Conservation (phyloP, 768 basidiomycete species). For the Collybiopsis luxurians region DNA sequence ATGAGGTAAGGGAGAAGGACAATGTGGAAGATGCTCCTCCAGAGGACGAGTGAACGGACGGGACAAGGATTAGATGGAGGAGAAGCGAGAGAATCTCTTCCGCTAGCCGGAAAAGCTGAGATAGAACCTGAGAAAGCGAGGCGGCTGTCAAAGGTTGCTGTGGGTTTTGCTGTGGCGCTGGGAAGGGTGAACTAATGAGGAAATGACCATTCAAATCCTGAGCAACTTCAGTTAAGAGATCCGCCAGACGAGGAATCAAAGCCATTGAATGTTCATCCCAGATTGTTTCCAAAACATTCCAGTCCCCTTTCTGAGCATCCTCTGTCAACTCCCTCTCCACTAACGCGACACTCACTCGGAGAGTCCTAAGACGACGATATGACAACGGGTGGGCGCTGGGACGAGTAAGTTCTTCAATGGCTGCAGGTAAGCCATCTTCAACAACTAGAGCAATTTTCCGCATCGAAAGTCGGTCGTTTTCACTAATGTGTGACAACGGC, state of each 20-base stretch:
- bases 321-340: constrained; percentile 49
- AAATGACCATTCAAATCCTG: constrained; percentile 57
- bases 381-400: constrained; percentile 50
- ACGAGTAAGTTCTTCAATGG: constrained; percentile 58
- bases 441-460: constrained; percentile 64
- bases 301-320: constrained; percentile 48
- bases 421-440: constrained; percentile 62
- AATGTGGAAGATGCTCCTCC: background rate
- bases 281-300: constrained; percentile 50
- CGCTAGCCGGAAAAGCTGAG: constrained; percentile 46
- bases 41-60: too few relatives aligned
- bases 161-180: background rate
- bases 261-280: constrained; percentile 63
- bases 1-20: constrained; percentile 36
- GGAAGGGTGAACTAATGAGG: constrained; percentile 27
- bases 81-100: constrained; percentile 55
- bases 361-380: constrained; percentile 47
- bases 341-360: constrained; percentile 64
- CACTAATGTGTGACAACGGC: constrained; percentile 60
- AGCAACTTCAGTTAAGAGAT: constrained; percentile 45
- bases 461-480: constrained; percentile 56
- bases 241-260: constrained; percentile 53
- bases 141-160: background rate
- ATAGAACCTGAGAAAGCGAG: background rate
- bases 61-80: constrained; percentile 16